Evolutionary conservation across 805 yeast species (phyloP), one percentile per base, ranked within the genome.

Genomic region (Myxozyma vanderwaltii): DNA sequence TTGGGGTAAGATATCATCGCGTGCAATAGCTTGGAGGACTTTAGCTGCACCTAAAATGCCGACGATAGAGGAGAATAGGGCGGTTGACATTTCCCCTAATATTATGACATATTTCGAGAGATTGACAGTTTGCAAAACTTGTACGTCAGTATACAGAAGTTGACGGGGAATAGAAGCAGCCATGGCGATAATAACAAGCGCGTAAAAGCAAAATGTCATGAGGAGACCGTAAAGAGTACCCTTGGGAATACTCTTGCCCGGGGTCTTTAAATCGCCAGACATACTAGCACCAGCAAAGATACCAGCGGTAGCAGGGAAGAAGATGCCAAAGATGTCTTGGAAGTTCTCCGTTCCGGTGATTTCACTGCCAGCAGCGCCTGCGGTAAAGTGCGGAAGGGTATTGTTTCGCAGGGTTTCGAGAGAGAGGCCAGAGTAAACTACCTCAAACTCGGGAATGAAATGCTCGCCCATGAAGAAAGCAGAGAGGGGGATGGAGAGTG

Each of bases 301-400:
- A 58, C 99, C 99, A 5, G 98, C 97, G 0, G 99, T 92, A 0
- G 99, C 97, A 10, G 99, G 97, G 76, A 94, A 94, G 71, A 94
- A 90, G 46, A 94, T 89, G 2, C 98, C 98, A 80, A 94, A 94
- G 64, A 95, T 74, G 70, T 88, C 87, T 55, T 85, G 83, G 69
- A 92, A 90, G 0, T 86, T 89, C 71, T 92, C 98, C 15, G 80
- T 83, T 0, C 75, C 74, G 7, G 72, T 65, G 26, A 79, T 64
- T 3, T 96, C 89, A 17, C 67, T 58, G 0, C 98, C 99, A 3
- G 96, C 97, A 2, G 98, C 97, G 23, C 94, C 94, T 39, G 81
- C 78, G 0, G 97, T 91, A 71, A 90, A 90, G 53, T 82, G 79
- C 0, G 98, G 98, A 66, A 81, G 77, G 51, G 92, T 67, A 69